Evolutionary conservation across 352 stramenopile genomes (phyloP), one percentile per base, ranked within the genome.

Genomic region (Phytopythium delawarense): DNA sequence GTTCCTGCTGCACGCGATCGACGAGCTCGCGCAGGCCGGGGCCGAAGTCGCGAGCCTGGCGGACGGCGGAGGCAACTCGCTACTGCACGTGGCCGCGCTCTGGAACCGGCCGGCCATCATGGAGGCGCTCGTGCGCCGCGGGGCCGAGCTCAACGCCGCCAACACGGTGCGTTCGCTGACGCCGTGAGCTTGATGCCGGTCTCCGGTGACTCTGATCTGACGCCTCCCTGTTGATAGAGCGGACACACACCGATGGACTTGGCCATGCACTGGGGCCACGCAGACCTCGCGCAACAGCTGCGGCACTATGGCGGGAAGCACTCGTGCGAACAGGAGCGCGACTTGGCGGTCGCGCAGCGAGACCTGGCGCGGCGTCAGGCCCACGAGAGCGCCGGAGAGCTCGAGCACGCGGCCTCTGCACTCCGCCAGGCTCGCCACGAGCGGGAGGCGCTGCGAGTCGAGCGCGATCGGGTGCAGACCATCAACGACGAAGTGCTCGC

Each of bases 301-400:
- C 71, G 71, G 16, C 78, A 87, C 51, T 87, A 87, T 32, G 78
- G 77, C 7, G 75, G 71, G 42, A 87, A 87, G 50, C 78, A 84
- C 51, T 79, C 71, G 25, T 84, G 78, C 59, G 78, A 87, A 56
- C 70, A 76, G 45, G 78, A 87, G 56, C 73, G 78, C 9, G 78
- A 87, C 57, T 59, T 84, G 30, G 78, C 78, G 0, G 79, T 87
- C 52, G 71, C 75, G 0, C 78, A 87, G 63, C 71, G 78, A 3
- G 75, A 87, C 60, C 40, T 84, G 13, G 69, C 71, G 0, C 67
- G 76, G 39, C 65, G 72, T 30, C 72, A 83, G 28, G 50, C 77
- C 18, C 62, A 66, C 11, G 73, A 73, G n/a, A 70, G 59, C 34
- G 66, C 76, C 25, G 45, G 62, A 4, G 75, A 87, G 58, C 62